Conservation (phyloP, 1,284 basidiomycete genomes). For the Singerocomus rubriflavus region DNA sequence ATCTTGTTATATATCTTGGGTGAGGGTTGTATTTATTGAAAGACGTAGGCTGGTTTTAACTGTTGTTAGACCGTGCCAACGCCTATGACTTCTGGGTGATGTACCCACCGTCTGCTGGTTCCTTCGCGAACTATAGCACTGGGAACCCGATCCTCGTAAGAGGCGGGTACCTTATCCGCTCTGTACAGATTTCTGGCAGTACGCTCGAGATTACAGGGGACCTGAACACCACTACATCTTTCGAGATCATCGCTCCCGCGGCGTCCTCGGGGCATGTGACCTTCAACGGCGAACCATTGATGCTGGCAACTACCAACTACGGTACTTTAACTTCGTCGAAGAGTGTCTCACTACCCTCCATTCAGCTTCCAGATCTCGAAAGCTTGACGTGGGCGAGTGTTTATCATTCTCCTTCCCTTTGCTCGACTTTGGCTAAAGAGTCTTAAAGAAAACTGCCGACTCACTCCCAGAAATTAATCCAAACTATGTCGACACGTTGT, state of each 20-base stretch:
- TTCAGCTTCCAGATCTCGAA: conserved; percentile 22
- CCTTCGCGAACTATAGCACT: conserved; percentile 38
- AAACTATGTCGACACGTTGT: conserved; percentile 36
- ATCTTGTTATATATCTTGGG: conserved; percentile 46
- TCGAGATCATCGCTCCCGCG: conserved; percentile 44
- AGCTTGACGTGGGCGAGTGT: conserved; percentile 19
- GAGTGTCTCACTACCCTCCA: conserved; percentile 11
- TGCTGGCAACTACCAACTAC: conserved; percentile 36
- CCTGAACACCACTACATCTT: conserved; percentile 39
- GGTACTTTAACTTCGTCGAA: conserved; percentile 32
- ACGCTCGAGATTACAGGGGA: conserved; percentile 42
- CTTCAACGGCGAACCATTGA: conserved; percentile 39
- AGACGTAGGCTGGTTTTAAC: conserved; percentile 2
- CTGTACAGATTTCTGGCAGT: conserved; percentile 33
- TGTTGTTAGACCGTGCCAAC: conserved; percentile 40
- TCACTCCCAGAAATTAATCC: conserved; percentile 27
- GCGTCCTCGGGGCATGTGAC: conserved; percentile 36
- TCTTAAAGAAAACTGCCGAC: conserved; percentile 22
- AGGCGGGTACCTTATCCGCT: conserved; percentile 47
- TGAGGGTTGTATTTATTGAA: conserved; percentile 16
- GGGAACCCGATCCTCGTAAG: conserved; percentile 45
- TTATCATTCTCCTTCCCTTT: neutral
- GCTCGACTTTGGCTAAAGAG: conserved; percentile 5
- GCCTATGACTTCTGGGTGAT: conserved; percentile 52
- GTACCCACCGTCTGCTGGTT: conserved; percentile 38